Percentiles rank a stretch among this genome's conserved stretches.
These are phyloP conservation scores for Prorocentrum cordatum DNA, from an alignment of 169 alveolate species.

Conservation along the genomic window DNA sequence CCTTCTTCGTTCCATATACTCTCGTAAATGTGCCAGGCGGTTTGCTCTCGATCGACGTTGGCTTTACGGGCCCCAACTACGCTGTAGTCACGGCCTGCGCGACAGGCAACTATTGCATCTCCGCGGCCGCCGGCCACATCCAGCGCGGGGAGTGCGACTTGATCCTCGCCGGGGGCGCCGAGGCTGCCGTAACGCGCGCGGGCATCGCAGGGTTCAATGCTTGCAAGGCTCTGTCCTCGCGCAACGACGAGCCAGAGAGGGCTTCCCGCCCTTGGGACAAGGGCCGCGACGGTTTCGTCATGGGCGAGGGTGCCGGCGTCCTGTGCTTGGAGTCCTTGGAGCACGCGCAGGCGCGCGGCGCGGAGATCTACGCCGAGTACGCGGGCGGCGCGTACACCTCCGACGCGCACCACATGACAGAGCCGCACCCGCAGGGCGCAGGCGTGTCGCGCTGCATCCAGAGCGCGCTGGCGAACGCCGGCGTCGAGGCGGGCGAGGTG, in stretches of 20 bases:
- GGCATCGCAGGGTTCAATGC: not conserved
- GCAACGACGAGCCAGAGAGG: constrained; percentile 50
- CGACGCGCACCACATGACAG: constrained; percentile 59
- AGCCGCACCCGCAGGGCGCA: constrained; percentile 61
- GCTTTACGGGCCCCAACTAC: constrained; percentile 14
- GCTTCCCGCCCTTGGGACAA: constrained; percentile 66
- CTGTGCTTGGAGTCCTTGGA: constrained; percentile 42
- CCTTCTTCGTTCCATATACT: constrained; percentile 43
- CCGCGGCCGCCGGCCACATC: constrained; percentile 37
- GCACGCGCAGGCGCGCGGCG: constrained; percentile 42
- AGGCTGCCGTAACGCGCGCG: constrained; percentile 31
- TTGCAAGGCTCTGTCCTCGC: constrained; percentile 35
- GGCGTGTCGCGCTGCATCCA: constrained; percentile 64
- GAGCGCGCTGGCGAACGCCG: too few species aligned
- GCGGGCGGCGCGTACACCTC: constrained; percentile 46
- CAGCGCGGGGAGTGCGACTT: constrained; percentile 35
- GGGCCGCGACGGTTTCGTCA: constrained; percentile 59
- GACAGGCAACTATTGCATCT: constrained; percentile 57
- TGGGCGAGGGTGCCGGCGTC: constrained; percentile 69
- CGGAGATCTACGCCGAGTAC: constrained; percentile 48
- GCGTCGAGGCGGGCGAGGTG: not conserved
- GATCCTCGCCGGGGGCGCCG: constrained; percentile 49
- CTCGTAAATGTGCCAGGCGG: constrained; percentile 54
- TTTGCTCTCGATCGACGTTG: constrained; percentile 30
- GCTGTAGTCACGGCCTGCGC: constrained; percentile 17